These are phyloP conservation scores for Phytophthora constricta DNA, from an alignment of 352 stramenopile species.

Conservation along the genomic window DNA sequence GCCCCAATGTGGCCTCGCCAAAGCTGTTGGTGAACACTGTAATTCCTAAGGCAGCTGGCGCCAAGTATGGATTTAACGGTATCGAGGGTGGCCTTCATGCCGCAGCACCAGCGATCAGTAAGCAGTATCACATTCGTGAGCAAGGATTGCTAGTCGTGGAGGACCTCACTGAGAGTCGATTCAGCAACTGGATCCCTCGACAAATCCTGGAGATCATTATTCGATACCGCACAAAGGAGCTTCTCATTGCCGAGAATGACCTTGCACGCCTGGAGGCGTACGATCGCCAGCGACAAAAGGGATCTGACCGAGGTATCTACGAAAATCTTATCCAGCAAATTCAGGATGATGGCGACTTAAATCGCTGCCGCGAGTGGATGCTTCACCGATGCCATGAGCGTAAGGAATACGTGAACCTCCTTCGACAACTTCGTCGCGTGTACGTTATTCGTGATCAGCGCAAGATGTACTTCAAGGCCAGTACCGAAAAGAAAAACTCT, in stretches of 20 bases:
- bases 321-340: conserved; percentile 91
- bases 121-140: conserved; percentile 89
- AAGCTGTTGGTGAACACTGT: conserved; percentile 85
- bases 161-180: conserved; percentile 83
- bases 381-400: conserved; percentile 62
- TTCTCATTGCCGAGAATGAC: conserved; percentile 78
- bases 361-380: conserved; percentile 88
- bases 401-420: conserved; percentile 77
- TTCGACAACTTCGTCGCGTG: conserved; percentile 64
- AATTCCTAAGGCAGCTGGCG: conserved; percentile 68
- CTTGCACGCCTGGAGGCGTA: conserved; percentile 80
- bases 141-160: conserved; percentile 82
- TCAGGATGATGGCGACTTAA: conserved; percentile 85
- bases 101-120: conserved; percentile 71
- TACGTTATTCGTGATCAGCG: conserved; percentile 75
- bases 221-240: conserved; percentile 74
- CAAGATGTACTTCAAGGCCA: conserved; percentile 89
- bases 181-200: conserved; percentile 84
- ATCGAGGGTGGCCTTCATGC: conserved; percentile 56
- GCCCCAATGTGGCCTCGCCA: conserved; percentile 55
- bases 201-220: conserved; percentile 87
- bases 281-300: conserved; percentile 79
- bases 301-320: conserved; percentile 83
- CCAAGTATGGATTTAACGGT: conserved; percentile 70
- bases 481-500: conserved; percentile 86